These are phyloP conservation scores for Sanghuangporus baumii DNA, from an alignment of 1,284 basidiomycete genomes.

Conservation along the genomic window DNA sequence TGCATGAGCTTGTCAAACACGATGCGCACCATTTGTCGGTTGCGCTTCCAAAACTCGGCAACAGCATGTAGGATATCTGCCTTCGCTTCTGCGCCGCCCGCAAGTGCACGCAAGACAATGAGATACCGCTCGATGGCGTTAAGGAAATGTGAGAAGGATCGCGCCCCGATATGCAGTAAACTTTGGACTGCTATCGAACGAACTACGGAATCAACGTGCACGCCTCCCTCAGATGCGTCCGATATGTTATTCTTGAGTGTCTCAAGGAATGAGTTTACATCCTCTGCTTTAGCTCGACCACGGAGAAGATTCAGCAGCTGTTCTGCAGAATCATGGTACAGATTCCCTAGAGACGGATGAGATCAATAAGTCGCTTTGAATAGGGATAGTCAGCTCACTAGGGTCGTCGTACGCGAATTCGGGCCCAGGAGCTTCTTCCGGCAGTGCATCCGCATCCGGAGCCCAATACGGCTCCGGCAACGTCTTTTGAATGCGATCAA, in stretches of 20 bases:
- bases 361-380: neutral
- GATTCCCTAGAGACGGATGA: slow-evolving; percentile 45
- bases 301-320: slow-evolving; percentile 80
- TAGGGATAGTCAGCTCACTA: slow-evolving; percentile 25
- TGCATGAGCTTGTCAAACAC: slow-evolving; percentile 98
- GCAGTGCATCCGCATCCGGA: slow-evolving; percentile 59
- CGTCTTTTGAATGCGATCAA: slow-evolving; percentile 88
- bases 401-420: slow-evolving; percentile 81
- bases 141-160: slow-evolving; percentile 96
- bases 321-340: slow-evolving; percentile 76
- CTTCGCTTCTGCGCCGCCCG: slow-evolving; percentile 57
- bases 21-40: slow-evolving; percentile 81
- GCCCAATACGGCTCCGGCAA: slow-evolving; percentile 78
- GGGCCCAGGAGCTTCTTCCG: slow-evolving; percentile 75
- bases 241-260: slow-evolving; percentile 55
- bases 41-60: slow-evolving; percentile 74
- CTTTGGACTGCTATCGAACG: slow-evolving; percentile 86
- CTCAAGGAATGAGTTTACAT: slow-evolving; percentile 75
- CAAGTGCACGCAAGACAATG: slow-evolving; percentile 76
- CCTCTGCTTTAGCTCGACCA: slow-evolving; percentile 69
- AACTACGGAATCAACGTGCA: slow-evolving; percentile 60
- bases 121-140: slow-evolving; percentile 98
- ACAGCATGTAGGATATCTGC: slow-evolving; percentile 68
- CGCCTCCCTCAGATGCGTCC: slow-evolving; percentile 49
- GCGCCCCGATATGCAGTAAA: slow-evolving; percentile 84